phyloP scores from a whole-genome alignment of 768 basidiomycete genomes.

The Lactarius vividus region DNA sequence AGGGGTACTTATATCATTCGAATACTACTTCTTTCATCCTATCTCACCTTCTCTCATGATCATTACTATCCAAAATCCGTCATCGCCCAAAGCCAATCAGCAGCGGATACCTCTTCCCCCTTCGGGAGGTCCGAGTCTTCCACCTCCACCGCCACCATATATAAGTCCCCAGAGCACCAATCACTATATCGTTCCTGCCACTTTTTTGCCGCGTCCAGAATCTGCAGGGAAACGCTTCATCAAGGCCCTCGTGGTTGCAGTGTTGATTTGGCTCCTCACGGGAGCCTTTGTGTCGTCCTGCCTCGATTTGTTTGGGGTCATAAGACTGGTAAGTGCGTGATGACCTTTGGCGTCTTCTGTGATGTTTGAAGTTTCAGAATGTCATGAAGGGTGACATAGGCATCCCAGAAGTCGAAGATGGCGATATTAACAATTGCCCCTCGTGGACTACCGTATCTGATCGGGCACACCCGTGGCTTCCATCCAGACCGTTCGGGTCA shows the following conservation, averaged over 20 bases:
- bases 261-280: slow-evolving; percentile 30
- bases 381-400: slow-evolving; percentile 3
- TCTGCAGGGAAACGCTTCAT: slow-evolving; percentile 29
- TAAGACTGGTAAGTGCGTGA: slow-evolving; percentile 16
- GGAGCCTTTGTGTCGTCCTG: slow-evolving; percentile 21
- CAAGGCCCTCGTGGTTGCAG: slow-evolving; percentile 32
- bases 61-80: background rate
- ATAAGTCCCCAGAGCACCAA: slow-evolving; percentile 5
- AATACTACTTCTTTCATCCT: background rate
- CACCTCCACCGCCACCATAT: slow-evolving; percentile 19
- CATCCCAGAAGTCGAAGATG: background rate
- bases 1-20: no score
- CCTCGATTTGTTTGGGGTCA: background rate
- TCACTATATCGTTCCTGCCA: background rate
- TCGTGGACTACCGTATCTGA: slow-evolving; percentile 16
- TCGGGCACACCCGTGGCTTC: slow-evolving; percentile 29
- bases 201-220: background rate
- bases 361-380: background rate
- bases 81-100: background rate
- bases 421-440: slow-evolving; percentile 1
- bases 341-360: slow-evolving; percentile 19
- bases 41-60: slow-evolving; percentile 3
- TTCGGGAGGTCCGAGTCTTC: background rate
- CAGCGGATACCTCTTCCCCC: background rate
- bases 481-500: slow-evolving; percentile 13